These are phyloP conservation scores for Blastomyces gilchristii DNA, from an alignment of 2,329 filamentous ascomycete species.

Conservation along the genomic window DNA sequence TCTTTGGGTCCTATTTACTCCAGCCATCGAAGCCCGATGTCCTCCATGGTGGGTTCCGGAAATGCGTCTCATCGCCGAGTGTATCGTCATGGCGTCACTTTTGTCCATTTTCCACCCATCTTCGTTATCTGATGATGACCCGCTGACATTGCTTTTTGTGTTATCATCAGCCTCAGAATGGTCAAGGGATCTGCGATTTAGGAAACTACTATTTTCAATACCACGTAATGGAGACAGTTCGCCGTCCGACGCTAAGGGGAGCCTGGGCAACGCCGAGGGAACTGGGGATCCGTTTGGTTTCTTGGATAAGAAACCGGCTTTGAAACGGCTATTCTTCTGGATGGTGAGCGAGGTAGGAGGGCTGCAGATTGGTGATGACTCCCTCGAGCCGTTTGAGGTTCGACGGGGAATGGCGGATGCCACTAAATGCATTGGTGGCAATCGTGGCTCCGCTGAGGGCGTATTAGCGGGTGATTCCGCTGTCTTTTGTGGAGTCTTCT, in stretches of 20 bases:
- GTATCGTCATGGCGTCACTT: constrained; percentile 45
- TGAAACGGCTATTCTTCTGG: constrained; percentile 65
- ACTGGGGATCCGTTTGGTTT: constrained; percentile 55
- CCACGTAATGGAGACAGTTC: constrained; percentile 46
- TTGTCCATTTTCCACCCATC: constrained; percentile 38
- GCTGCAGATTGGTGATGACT: constrained; percentile 49
- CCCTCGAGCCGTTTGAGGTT: constrained; percentile 30
- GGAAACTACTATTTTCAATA: constrained; percentile 41
- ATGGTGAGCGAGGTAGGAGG: constrained; percentile 51
- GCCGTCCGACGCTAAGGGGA: constrained; percentile 48
- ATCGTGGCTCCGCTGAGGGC: constrained; percentile 41
- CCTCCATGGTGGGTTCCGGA: constrained; percentile 33
- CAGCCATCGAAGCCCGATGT: constrained; percentile 29
- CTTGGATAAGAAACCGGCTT: constrained; percentile 74
- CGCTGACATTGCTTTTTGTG: constrained; percentile 27
- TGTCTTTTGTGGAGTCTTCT: constrained; percentile 71
- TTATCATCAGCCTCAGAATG: constrained; percentile 15
- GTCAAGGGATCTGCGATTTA: constrained; percentile 39
- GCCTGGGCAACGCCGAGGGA: constrained; percentile 46
- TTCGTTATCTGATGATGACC: constrained; percentile 25
- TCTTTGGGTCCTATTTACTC: constrained; percentile 38
- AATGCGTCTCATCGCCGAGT: constrained; percentile 47
- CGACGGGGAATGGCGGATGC: constrained; percentile 43
- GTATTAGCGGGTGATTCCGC: constrained; percentile 46
- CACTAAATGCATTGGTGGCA: constrained; percentile 36